These are phyloP conservation scores for Euptelea pleiosperma DNA, from an alignment of 164 flowering plant species.

Conservation along the genomic window DNA sequence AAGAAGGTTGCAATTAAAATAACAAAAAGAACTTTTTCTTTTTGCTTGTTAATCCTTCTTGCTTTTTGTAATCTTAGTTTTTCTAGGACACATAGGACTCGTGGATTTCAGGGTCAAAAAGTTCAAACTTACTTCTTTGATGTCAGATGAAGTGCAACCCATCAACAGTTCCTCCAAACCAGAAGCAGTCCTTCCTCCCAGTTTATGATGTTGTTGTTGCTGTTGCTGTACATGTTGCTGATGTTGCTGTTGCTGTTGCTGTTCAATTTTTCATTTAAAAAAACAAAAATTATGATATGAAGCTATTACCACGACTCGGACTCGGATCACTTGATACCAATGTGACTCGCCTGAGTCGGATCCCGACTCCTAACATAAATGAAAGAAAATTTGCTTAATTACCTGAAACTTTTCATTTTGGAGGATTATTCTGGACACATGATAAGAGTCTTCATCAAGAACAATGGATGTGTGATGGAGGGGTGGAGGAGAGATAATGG, in stretches of 20 bases:
- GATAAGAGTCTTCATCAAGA: slow-evolving; percentile 60
- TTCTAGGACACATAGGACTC: slow-evolving; percentile 18
- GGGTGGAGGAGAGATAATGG: slow-evolving; percentile 67
- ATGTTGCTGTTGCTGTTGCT: slow-evolving; percentile 19
- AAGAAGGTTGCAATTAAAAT: slow-evolving; percentile 13
- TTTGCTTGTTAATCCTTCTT: slow-evolving; percentile 10
- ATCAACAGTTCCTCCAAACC: slow-evolving; percentile 80
- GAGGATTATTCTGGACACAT: slow-evolving; percentile 67
- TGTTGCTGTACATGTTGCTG: slow-evolving; percentile 63
- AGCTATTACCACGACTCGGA: too few relatives aligned
- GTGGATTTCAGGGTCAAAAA: slow-evolving; percentile 63
- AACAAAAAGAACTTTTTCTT: neutral
- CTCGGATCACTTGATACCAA: too few relatives aligned
- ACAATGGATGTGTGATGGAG: slow-evolving; percentile 56
- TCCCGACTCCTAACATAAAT: neutral
- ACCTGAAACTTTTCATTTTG: slow-evolving; percentile 71
- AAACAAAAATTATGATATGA: neutral
- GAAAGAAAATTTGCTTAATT: slow-evolving; percentile 8
- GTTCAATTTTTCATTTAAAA: neutral
- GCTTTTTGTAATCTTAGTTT: slow-evolving; percentile 4
- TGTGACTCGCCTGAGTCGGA: too few relatives aligned
- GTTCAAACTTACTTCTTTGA: slow-evolving; percentile 63
- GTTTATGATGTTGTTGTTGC: slow-evolving; percentile 68
- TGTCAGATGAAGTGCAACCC: slow-evolving; percentile 82
- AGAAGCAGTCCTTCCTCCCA: slow-evolving; percentile 64